Conservation (phyloP, 2,329 filamentous ascomycete genomes). For the Xylariaceae sp. region DNA sequence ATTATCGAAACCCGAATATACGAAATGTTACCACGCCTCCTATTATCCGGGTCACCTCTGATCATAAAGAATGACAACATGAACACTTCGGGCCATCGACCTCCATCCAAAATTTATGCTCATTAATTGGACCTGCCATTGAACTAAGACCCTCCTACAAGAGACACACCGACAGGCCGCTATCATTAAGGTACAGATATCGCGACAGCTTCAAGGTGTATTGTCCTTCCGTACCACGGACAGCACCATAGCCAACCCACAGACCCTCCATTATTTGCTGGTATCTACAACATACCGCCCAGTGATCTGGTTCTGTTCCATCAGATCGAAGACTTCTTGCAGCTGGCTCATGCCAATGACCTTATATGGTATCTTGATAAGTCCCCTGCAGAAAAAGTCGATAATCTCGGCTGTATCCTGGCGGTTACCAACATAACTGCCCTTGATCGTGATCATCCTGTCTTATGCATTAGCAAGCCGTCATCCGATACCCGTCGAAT, state of each 20-base stretch:
- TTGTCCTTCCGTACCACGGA: neutral
- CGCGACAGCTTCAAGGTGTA: too few relatives aligned
- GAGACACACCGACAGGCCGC: too few relatives aligned
- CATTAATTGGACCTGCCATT: neutral
- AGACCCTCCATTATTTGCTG: constrained; percentile 44
- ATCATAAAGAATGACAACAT: neutral
- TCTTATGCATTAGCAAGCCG: constrained; percentile 6
- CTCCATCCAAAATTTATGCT: neutral
- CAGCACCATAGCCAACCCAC: neutral
- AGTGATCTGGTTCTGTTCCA: constrained; percentile 65
- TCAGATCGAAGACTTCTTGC: constrained; percentile 71
- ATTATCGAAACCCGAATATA: neutral
- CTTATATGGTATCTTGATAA: constrained; percentile 87
- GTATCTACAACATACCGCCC: constrained; percentile 77
- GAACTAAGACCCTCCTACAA: too few relatives aligned
- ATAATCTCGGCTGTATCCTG: constrained; percentile 83
- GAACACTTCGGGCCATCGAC: neutral
- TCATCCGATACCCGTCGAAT: neutral
- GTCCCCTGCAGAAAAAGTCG: constrained; percentile 78
- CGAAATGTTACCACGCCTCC: neutral
- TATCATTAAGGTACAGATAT: too few relatives aligned
- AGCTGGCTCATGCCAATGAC: constrained; percentile 74
- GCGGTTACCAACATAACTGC: constrained; percentile 89
- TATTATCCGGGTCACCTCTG: neutral
- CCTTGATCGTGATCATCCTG: constrained; percentile 87